Evolutionary conservation across 2,329 filamentous ascomycete species (phyloP).

Genomic region (Colletotrichum chrysophilum): DNA sequence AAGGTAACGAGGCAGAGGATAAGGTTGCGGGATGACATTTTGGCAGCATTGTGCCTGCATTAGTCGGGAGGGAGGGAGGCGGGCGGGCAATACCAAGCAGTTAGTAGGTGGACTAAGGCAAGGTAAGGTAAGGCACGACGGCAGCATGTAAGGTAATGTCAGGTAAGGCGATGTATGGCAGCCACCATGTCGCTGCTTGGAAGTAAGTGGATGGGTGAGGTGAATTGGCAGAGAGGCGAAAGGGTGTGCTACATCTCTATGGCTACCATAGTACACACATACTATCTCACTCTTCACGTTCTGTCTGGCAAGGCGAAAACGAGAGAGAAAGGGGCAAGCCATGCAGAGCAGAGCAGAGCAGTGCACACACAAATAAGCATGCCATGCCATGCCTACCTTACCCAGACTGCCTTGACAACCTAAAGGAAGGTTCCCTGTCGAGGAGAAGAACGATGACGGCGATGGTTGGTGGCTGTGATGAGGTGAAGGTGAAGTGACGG

Average conservation of each 20-base stretch:
- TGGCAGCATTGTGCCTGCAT: conserved; percentile 6
- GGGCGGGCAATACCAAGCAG: not conserved
- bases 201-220: not conserved
- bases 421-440: not conserved
- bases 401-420: not conserved
- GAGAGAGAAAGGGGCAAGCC: not conserved
- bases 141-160: not conserved
- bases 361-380: not conserved
- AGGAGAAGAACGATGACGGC: not conserved
- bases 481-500: not conserved
- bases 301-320: not conserved
- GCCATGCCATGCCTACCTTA: not conserved
- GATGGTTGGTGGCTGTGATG: not conserved
- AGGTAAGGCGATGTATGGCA: not conserved
- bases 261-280: too few species aligned
- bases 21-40: conserved; percentile 9
- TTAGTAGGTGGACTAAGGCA: not conserved
- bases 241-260: not conserved
- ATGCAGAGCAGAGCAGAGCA: not conserved
- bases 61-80: not conserved
- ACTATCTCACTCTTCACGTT: not conserved
- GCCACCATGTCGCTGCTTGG: not conserved
- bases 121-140: not conserved
- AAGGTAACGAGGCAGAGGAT: not conserved
- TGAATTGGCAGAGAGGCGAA: not conserved